phyloP scores from a whole-genome alignment of 2,329 filamentous ascomycete genomes.

The Fusarium cyanostomum region DNA sequence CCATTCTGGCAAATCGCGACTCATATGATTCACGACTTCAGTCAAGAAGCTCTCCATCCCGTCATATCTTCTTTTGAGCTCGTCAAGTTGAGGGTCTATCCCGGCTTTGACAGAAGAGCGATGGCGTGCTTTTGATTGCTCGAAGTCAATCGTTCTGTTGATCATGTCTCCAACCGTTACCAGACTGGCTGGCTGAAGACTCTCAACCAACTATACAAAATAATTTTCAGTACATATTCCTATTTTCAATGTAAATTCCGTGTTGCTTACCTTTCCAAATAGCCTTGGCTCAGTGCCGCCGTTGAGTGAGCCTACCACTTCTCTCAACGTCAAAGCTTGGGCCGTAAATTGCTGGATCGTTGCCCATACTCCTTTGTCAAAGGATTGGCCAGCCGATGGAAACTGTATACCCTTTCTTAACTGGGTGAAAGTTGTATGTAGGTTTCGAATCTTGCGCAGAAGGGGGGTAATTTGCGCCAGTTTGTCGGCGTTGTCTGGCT shows the following conservation, averaged over 20 bases:
- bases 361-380: slow-evolving; percentile 76
- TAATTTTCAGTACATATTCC: slow-evolving; percentile 3
- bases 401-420: slow-evolving; percentile 80
- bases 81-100: slow-evolving; percentile 78
- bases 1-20: slow-evolving; percentile 68
- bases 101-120: slow-evolving; percentile 78
- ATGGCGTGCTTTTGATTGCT: slow-evolving; percentile 74
- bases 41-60: slow-evolving; percentile 80
- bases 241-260: neutral
- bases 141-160: slow-evolving; percentile 80
- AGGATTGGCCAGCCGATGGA: slow-evolving; percentile 57
- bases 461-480: slow-evolving; percentile 66
- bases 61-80: slow-evolving; percentile 79
- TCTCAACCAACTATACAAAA: slow-evolving; percentile 61
- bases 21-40: slow-evolving; percentile 71
- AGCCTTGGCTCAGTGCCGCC: slow-evolving; percentile 29
- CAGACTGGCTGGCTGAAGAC: slow-evolving; percentile 67
- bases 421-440: slow-evolving; percentile 73
- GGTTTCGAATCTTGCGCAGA: slow-evolving; percentile 78
- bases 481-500: slow-evolving; percentile 70
- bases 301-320: slow-evolving; percentile 57
- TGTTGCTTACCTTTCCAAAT: slow-evolving; percentile 56
- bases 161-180: slow-evolving; percentile 76
- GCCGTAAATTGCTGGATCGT: slow-evolving; percentile 77
- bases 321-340: slow-evolving; percentile 74